Evolutionary conservation across 1,284 basidiomycete genomes (phyloP).

Genomic region (Fomes fomentarius): DNA sequence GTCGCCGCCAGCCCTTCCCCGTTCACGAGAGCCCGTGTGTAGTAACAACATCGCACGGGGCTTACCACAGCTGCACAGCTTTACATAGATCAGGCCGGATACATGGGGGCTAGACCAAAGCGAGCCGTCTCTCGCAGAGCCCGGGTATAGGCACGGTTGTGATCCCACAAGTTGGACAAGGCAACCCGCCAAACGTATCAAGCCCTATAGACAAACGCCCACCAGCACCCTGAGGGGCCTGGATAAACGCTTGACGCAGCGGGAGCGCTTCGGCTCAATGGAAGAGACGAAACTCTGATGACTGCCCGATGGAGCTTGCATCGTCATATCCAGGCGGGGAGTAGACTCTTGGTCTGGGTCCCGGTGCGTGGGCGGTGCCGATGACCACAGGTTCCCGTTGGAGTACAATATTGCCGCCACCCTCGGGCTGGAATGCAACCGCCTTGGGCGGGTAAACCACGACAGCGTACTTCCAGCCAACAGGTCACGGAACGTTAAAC

Average conservation of each 20-base stretch:
- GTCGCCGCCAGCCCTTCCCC: background rate
- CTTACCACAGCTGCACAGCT: background rate
- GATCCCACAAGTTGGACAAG: background rate
- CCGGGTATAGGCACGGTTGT: background rate
- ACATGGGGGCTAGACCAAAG: background rate
- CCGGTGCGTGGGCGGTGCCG: conserved; percentile 20
- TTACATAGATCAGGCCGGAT: background rate
- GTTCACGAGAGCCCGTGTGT: background rate
- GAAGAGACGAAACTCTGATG: conserved; percentile 20
- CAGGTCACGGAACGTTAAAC: background rate
- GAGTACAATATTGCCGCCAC: conserved; percentile 12
- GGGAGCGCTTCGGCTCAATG: conserved; percentile 14
- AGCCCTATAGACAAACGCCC: background rate
- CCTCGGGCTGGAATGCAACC: conserved; percentile 20
- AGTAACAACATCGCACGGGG: background rate
- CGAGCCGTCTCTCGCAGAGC: background rate
- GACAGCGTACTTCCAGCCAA: conserved; percentile 19
- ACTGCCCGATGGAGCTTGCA: conserved; percentile 19
- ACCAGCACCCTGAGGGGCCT: too few species aligned
- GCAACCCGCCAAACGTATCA: background rate
- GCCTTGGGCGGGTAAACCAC: conserved; percentile 21
- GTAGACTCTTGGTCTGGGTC: conserved; percentile 21
- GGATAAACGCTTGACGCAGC: background rate
- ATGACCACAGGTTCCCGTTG: conserved; percentile 20
- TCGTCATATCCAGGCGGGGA: conserved; percentile 27